Evolutionary conservation across 768 basidiomycete species (phyloP).

Genomic region (Termitomyces bulborhizus): DNA sequence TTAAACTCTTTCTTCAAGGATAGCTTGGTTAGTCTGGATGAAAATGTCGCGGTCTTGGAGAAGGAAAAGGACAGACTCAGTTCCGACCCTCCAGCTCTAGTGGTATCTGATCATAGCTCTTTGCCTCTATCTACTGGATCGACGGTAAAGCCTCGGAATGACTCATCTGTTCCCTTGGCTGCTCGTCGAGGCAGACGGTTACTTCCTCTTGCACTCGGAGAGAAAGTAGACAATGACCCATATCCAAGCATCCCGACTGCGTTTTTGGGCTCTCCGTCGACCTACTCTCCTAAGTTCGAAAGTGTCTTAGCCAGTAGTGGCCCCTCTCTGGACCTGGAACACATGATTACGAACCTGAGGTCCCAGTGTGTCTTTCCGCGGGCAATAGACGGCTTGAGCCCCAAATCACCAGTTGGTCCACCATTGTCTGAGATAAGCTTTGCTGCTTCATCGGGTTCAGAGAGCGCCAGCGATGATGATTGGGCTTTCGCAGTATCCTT

Average conservation of each 20-base stretch:
- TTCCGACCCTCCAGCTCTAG: conserved; percentile 26
- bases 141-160: conserved; percentile 17
- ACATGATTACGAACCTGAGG: conserved; percentile 41
- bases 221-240: conserved; percentile 13
- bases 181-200: conserved; percentile 30
- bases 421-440: conserved; percentile 10
- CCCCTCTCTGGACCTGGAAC: conserved; percentile 28
- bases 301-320: conserved; percentile 16
- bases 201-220: conserved; percentile 21
- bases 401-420: background rate
- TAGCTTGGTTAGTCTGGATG: conserved; percentile 15
- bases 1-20: conserved; percentile 34
- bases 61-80: conserved; percentile 16
- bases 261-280: conserved; percentile 35
- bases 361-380: conserved; percentile 27
- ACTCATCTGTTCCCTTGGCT: conserved; percentile 23
- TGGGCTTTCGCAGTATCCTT: conserved; percentile 32
- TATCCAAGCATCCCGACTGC: conserved; percentile 40
- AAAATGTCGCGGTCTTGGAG: conserved; percentile 7
- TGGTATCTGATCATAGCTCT: conserved; percentile 33
- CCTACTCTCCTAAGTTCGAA: conserved; percentile 28
- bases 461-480: conserved; percentile 19
- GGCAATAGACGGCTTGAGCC: conserved; percentile 2
- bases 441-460: conserved; percentile 9
- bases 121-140: conserved; percentile 31